Evolutionary conservation across 2,329 filamentous ascomycete species (phyloP).

Genomic region (Hypocreales sp.): DNA sequence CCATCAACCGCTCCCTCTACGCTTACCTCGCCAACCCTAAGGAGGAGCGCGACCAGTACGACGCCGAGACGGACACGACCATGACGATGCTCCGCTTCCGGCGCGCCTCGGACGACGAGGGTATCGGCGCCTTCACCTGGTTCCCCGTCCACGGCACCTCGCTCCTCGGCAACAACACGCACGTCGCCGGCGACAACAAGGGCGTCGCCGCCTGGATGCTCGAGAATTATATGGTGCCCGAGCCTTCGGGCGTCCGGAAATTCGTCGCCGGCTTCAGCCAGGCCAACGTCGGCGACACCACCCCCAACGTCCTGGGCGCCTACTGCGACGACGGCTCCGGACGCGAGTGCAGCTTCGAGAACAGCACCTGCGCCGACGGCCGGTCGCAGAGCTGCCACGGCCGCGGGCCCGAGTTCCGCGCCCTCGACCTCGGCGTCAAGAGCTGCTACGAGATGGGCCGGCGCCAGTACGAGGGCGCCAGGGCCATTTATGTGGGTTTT

Average conservation of each 20-base stretch:
- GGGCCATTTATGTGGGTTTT: conserved; percentile 20
- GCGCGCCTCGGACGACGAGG: conserved; percentile 57
- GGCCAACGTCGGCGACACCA: conserved; percentile 80
- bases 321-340: conserved; percentile 79
- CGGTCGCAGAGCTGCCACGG: conserved; percentile 58
- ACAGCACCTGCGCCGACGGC: conserved; percentile 67
- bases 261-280: conserved; percentile 92
- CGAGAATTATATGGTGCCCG: conserved; percentile 49
- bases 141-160: conserved; percentile 88
- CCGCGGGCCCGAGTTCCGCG: conserved; percentile 52
- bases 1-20: conserved; percentile 79
- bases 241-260: conserved; percentile 38
- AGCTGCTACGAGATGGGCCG: conserved; percentile 64
- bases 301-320: conserved; percentile 73
- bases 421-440: conserved; percentile 54
- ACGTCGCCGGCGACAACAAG: conserved; percentile 92
- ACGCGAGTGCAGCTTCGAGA: conserved; percentile 55
- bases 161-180: conserved; percentile 78
- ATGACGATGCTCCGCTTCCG: conserved; percentile 70
- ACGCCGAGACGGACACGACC: conserved; percentile 32
- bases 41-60: conserved; percentile 56
- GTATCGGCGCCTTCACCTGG: conserved; percentile 74
- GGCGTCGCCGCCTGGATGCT: conserved; percentile 79
- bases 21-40: conserved; percentile 78
- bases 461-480: conserved; percentile 51